These are phyloP conservation scores for Tetracladium maxilliforme DNA, from an alignment of 2,329 filamentous ascomycete species.

Conservation along the genomic window DNA sequence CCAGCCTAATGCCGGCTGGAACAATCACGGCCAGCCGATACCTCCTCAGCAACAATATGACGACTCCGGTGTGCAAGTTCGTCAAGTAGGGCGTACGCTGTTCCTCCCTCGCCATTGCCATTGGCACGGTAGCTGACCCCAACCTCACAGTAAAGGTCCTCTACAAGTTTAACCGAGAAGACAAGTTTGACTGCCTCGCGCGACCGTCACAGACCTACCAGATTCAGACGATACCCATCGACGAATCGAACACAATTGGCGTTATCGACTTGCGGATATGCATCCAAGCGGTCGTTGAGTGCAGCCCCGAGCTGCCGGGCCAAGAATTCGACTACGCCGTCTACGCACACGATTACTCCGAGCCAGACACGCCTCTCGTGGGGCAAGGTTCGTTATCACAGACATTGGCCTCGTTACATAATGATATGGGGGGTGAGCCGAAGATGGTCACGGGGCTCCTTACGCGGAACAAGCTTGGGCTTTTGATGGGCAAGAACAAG, in stretches of 20 bases:
- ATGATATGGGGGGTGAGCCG: too few species aligned
- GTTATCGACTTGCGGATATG: constrained; percentile 79
- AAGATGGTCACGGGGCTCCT: constrained; percentile 77
- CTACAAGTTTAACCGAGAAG: constrained; percentile 87
- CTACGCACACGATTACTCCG: constrained; percentile 93
- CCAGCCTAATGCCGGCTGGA: too few species aligned
- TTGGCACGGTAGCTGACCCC: background rate
- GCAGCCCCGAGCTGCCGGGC: constrained; percentile 75
- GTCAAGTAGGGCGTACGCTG: too few species aligned
- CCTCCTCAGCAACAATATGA: too few species aligned
- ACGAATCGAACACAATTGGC: constrained; percentile 70
- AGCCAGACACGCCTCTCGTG: constrained; percentile 82
- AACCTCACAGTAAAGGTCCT: constrained; percentile 69
- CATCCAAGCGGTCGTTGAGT: constrained; percentile 61
- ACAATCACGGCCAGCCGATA: too few species aligned
- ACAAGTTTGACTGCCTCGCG: constrained; percentile 79
- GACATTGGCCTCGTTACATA: too few species aligned
- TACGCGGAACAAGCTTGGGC: constrained; percentile 67
- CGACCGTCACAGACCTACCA: constrained; percentile 67
- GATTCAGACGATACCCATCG: constrained; percentile 67
- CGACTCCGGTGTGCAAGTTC: too few species aligned
- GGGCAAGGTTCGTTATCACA: constrained; percentile 92
- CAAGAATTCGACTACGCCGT: constrained; percentile 89
- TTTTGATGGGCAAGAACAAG: constrained; percentile 70
- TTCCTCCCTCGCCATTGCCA: background rate